Evolutionary conservation across 1,284 basidiomycete genomes (phyloP).

Genomic region (Sphaerobolus stellatus): DNA sequence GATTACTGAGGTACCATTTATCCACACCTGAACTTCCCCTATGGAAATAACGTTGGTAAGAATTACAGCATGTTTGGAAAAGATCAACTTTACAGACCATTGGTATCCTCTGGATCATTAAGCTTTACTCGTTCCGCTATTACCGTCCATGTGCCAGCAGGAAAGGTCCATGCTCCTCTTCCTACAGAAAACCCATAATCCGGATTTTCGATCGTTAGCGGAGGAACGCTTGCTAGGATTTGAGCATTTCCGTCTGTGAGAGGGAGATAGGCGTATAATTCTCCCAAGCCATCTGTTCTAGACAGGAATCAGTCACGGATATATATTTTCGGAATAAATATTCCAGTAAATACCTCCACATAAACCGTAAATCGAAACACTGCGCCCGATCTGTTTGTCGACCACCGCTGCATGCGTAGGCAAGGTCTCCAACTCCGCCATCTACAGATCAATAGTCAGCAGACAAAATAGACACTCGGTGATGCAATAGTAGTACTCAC

Average conservation of each 20-base stretch:
- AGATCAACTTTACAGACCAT: slow-evolving; percentile 14
- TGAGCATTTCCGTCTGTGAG: slow-evolving; percentile 16
- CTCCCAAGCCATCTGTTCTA: slow-evolving; percentile 23
- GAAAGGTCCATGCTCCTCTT: slow-evolving; percentile 21
- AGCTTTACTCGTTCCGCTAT: slow-evolving; percentile 37
- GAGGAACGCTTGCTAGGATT: slow-evolving; percentile 18
- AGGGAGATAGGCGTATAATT: slow-evolving; percentile 26
- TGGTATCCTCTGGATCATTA: slow-evolving; percentile 33
- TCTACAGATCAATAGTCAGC: slow-evolving; percentile 32
- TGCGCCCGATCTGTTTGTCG: slow-evolving; percentile 39
- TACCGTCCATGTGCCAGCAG: slow-evolving; percentile 32
- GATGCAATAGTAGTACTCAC: slow-evolving; percentile 35
- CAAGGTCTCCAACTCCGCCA: slow-evolving; percentile 51
- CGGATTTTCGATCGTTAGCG: slow-evolving; percentile 19
- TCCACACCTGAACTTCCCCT: slow-evolving; percentile 19
- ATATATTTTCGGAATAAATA: not conserved
- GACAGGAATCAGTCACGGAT: not conserved
- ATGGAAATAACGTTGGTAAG: not conserved
- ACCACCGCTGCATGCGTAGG: slow-evolving; percentile 62
- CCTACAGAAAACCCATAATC: slow-evolving; percentile 25
- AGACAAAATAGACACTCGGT: not conserved
- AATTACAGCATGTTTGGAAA: not conserved
- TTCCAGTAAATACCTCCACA: slow-evolving; percentile 22
- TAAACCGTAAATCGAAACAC: slow-evolving; percentile 21
- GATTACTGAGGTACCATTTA: slow-evolving; percentile 20